Evolutionary conservation across 371 early-diverging fungal genomes (phyloP), one percentile per base, ranked within the genome.

Genomic region (Actinomucor elegans): DNA sequence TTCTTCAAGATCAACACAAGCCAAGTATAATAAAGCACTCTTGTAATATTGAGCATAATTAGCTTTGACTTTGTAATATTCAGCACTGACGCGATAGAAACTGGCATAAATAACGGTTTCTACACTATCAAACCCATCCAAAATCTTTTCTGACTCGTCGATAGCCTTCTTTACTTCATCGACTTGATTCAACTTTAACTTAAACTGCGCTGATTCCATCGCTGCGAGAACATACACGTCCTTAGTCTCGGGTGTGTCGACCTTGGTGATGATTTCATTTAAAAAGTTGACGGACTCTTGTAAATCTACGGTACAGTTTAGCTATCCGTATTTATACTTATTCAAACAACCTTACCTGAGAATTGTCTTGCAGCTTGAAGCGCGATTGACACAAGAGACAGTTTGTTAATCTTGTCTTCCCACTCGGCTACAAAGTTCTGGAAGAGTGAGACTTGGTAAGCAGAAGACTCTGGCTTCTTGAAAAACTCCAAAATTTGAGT

Each of bases 41-140:
- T 94, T 93, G 77, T 97, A 99, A 68, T 93, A 97, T 59, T 92
- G 87, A 11, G 90, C 92, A 74, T 92, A 98, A 24, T 87, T 86
- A 0, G 92, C 91, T 67, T 94, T 92, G 48, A 91, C 91, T 86
- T 98, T 98, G 79, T 94, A 92, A 73, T 90, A 97, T 53, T 97
- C 96, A 5, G 98, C 92, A 52, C 92, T 84, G 32, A 97, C 94
- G 33, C 95, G 89, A 65, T 97, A 97, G 60, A 92, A 97, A 63
- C 87, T 86, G 21, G 97, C 96, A 57, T 94, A 87, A 62, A 99
- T 92, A 23, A 87, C 83, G 1, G 95, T 88, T 27, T 96, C 96
- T 7, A 92, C 92, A 12, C 82, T 82, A 42, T 89, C 80, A 57
- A 96, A 85, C 21, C 67, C 52, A 47, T 94, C 95, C 38, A 98